These are phyloP conservation scores for Salix exigua DNA, from an alignment of 345 rosid species.

Conservation along the genomic window DNA sequence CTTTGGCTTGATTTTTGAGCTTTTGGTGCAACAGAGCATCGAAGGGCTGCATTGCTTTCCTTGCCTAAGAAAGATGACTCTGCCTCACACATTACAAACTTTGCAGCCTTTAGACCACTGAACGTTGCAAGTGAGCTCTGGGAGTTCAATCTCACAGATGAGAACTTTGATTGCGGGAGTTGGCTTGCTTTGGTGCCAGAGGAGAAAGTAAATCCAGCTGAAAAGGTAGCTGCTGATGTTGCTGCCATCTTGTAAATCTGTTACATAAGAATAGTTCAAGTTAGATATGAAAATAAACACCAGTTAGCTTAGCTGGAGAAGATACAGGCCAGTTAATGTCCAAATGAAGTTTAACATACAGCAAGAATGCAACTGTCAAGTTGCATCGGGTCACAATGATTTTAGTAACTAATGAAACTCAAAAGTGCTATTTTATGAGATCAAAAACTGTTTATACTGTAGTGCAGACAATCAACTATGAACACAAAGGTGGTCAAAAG, in stretches of 20 bases:
- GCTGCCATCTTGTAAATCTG: slow-evolving; percentile 56
- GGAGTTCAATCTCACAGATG: slow-evolving; percentile 33
- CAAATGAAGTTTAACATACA: background rate
- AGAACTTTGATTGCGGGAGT: slow-evolving; percentile 41
- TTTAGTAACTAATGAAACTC: background rate
- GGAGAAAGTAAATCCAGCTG: slow-evolving; percentile 50
- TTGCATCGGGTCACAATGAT: background rate
- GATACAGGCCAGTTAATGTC: background rate
- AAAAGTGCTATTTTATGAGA: background rate
- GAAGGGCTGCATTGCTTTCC: slow-evolving; percentile 46
- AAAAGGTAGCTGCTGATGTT: slow-evolving; percentile 55
- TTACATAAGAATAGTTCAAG: background rate
- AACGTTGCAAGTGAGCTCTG: slow-evolving; percentile 42
- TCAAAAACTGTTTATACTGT: background rate
- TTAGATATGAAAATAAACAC: background rate
- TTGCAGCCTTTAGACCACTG: slow-evolving; percentile 58
- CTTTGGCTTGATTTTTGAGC: slow-evolving; percentile 32
- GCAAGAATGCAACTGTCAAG: background rate
- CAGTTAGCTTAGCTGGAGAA: background rate
- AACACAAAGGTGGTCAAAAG: background rate
- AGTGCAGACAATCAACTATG: background rate
- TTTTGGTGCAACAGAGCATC: slow-evolving; percentile 34
- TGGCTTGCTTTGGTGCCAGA: slow-evolving; percentile 40
- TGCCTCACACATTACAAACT: slow-evolving; percentile 41
- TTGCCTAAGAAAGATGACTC: slow-evolving; percentile 57